Evolutionary conservation across 1,284 basidiomycete species (phyloP), one percentile per base, ranked within the genome.

Genomic region (Ustilago trichophora): DNA sequence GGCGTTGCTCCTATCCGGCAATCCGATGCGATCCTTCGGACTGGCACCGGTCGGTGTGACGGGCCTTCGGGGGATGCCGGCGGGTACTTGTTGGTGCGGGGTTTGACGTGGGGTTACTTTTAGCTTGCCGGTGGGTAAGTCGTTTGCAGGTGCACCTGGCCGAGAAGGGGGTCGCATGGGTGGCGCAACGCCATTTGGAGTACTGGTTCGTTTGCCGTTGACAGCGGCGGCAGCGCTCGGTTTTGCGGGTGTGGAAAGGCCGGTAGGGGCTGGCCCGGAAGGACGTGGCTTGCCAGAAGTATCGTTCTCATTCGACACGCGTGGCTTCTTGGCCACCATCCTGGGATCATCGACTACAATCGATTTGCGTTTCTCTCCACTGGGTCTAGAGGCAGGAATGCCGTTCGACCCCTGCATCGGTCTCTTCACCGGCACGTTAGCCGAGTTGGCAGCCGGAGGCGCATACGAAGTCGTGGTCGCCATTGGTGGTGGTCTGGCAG

Each of bases 311-410:
- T 29, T 31, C 3, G 58, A 55, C 11, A 57, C 27, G 26, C 60
- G 60, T 18, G 60, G 63, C 40, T 58, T 66, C 48, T 66, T 66
- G 5, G 51, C 38, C 26, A 31, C 10, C 29, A 52, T 51, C 32
- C 33, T 51, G 11, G 56, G 55, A 35, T 59, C 63, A 4, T 55
- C 42, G 11, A 59, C 46, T 26, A 64, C 54, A 21, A 66, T 66
- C n/a, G 44, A 38, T 34, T 66, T 66, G 44, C 63, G 63, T 40
- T 66, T 66, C 55, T 51, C 60, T 15, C 48, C 35, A 6, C 15
- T 34, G 2, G 36, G 48, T 41, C 32, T 44, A 19, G 43, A 25
- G 1, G 31, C 24, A 22, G 32, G 18, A 11, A 45, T 22, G 10
- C 51, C 51, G 25, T 50, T 49, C 10, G 36, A 42, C 16, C 19